Percentiles rank a stretch among this genome's conserved stretches.
Conservation (phyloP, 169 alveolate genomes). For the Cryptosporidium tyzzeri region DNA sequence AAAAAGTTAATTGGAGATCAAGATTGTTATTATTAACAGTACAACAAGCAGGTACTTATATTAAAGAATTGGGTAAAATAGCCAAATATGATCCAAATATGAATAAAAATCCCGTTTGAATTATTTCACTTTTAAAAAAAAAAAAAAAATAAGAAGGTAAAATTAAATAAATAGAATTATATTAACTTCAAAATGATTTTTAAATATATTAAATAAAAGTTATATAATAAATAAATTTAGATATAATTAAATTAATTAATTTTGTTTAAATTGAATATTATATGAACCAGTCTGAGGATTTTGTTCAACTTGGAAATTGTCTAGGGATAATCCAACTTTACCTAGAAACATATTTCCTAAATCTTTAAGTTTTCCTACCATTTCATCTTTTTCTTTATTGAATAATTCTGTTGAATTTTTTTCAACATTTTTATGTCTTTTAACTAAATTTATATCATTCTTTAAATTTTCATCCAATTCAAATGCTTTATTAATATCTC, state of each 20-base stretch:
- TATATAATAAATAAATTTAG: too few species aligned
- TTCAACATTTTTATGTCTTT: slow-evolving; percentile 60
- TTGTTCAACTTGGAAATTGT: slow-evolving; percentile 93
- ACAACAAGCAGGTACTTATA: slow-evolving; percentile 59
- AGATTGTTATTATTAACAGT: slow-evolving; percentile 9
- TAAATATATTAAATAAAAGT: too few species aligned
- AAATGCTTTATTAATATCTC: slow-evolving; percentile 88
- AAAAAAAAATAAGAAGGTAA: too few species aligned
- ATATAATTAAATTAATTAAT: slow-evolving; percentile 28
- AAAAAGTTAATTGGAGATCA: slow-evolving; percentile 37
- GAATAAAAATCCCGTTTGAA: not conserved
- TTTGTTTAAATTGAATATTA: slow-evolving; percentile 92
- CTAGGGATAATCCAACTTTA: slow-evolving; percentile 93
- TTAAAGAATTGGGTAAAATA: slow-evolving; percentile 1
- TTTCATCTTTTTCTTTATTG: slow-evolving; percentile 91
- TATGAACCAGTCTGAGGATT: slow-evolving; percentile 93
- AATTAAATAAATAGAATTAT: not conserved
- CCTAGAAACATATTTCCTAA: slow-evolving; percentile 93
- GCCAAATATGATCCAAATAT: not conserved
- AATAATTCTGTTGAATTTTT: slow-evolving; percentile 85
- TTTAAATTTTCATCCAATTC: slow-evolving; percentile 81
- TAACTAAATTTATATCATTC: slow-evolving; percentile 19
- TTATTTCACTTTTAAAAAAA: not conserved
- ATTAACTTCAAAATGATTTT: not conserved
- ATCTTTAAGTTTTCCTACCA: slow-evolving; percentile 94